Evolutionary conservation across 83 land plant genomes (phyloP).

Genomic region (Diphasiastrum complanatum): DNA sequence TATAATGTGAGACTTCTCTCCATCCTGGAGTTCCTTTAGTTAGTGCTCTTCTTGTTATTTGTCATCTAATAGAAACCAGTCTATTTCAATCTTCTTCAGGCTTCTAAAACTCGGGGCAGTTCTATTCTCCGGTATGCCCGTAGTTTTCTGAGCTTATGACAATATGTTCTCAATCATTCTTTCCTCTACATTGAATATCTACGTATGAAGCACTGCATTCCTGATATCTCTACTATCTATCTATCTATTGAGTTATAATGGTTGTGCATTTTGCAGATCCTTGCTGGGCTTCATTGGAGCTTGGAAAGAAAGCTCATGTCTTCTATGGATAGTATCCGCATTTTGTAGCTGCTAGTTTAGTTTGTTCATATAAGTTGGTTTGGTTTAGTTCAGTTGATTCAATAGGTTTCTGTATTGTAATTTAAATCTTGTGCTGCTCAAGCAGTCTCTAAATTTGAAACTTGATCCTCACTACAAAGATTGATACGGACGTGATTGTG

Average conservation of each 20-base stretch:
- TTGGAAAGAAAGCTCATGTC: conserved; percentile 3
- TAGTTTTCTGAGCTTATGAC: no score
- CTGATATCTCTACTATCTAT: not conserved
- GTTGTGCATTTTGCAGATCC: conserved; percentile 6
- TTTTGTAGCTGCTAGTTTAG: no score
- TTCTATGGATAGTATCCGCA: conserved; percentile 20
- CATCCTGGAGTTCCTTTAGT: not conserved
- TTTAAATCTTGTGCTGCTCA: no score
- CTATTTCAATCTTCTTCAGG: not conserved
- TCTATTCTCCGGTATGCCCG: no score
- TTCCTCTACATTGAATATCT: not conserved
- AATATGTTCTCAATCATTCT: no score
- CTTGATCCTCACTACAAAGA: no score
- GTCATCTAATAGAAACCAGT: not conserved
- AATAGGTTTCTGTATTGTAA: no score
- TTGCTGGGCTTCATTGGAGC: conserved; percentile 16
- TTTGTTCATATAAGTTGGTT: no score
- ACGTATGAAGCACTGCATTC: not conserved
- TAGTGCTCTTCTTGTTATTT: not conserved
- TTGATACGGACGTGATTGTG: no score
- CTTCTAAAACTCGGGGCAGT: no score
- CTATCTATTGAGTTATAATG: not conserved
- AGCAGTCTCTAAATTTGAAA: no score
- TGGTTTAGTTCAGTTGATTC: no score
- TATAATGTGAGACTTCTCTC: conserved; percentile 10